Evolutionary conservation across 2,329 filamentous ascomycete genomes (phyloP).

Genomic region (Scolecobasidium constrictum): DNA sequence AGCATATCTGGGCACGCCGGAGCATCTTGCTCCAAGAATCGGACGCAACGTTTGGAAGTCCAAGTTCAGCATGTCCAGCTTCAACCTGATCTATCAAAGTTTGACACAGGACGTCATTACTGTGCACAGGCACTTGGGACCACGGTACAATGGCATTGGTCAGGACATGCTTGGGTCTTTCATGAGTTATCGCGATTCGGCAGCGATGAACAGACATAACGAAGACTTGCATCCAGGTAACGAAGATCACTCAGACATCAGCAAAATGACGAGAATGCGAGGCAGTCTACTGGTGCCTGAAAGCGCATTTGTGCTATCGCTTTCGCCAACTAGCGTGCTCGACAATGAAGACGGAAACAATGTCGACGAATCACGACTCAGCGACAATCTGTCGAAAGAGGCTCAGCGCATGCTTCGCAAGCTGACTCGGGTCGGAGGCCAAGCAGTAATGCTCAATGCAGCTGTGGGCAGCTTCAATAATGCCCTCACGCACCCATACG

Average conservation of each 20-base stretch:
- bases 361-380: constrained; percentile 60
- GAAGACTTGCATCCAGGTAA: constrained; percentile 83
- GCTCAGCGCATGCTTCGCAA: constrained; percentile 58
- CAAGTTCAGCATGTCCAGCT: constrained; percentile 81
- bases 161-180: constrained; percentile 94
- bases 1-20: constrained; percentile 86
- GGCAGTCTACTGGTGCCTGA: constrained; percentile 76
- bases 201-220: constrained; percentile 79
- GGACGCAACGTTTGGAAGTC: constrained; percentile 65
- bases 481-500: constrained; percentile 69
- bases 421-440: constrained; percentile 61
- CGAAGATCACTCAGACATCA: constrained; percentile 83
- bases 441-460: constrained; percentile 76
- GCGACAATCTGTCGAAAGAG: constrained; percentile 63
- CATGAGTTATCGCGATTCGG: constrained; percentile 90
- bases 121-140: constrained; percentile 81
- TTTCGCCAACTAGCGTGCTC: constrained; percentile 70
- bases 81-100: constrained; percentile 77
- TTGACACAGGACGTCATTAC: constrained; percentile 86
- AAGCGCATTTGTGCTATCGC: constrained; percentile 68
- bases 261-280: constrained; percentile 76
- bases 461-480: constrained; percentile 82
- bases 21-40: constrained; percentile 67
- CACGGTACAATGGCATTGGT: constrained; percentile 89
- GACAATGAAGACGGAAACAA: constrained; percentile 67